Conservation (phyloP, 805 yeast species). For the Wickerhamomyces queroliae region DNA sequence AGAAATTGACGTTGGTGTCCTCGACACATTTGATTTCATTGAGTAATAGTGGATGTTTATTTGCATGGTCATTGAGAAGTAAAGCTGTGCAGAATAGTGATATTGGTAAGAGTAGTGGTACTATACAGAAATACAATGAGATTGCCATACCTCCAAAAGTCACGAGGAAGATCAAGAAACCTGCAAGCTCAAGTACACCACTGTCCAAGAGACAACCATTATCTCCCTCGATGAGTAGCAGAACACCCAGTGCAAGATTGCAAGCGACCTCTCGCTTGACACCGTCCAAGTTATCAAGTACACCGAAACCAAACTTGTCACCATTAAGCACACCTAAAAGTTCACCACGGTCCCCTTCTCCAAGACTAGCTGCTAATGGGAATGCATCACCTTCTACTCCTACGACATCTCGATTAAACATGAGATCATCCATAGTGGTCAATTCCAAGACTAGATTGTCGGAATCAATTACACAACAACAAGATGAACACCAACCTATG, state of each 20-base stretch:
- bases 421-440: background rate
- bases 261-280: conserved; percentile 14
- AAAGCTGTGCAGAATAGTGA: background rate
- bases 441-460: background rate
- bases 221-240: conserved; percentile 4
- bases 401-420: background rate
- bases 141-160: conserved; percentile 19
- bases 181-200: conserved; percentile 7
- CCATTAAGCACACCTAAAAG: conserved; percentile 12
- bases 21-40: conserved; percentile 32
- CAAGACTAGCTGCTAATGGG: background rate
- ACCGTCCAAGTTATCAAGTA: conserved; percentile 2
- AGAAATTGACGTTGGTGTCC: conserved; percentile 30
- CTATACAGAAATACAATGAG: conserved; percentile 14
- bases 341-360: conserved; percentile 1
- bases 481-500: background rate
- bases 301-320: conserved; percentile 14
- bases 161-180: conserved; percentile 19
- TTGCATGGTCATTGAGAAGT: conserved; percentile 33
- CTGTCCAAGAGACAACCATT: conserved; percentile 5
- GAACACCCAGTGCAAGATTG: conserved; percentile 12
- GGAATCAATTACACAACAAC: conserved; percentile 4
- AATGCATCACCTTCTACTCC: background rate
- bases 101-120: too few species aligned
- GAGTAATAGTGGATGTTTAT: conserved; percentile 50